Conservation (phyloP, 352 stramenopile species). For the Pythium phragmiticola region DNA sequence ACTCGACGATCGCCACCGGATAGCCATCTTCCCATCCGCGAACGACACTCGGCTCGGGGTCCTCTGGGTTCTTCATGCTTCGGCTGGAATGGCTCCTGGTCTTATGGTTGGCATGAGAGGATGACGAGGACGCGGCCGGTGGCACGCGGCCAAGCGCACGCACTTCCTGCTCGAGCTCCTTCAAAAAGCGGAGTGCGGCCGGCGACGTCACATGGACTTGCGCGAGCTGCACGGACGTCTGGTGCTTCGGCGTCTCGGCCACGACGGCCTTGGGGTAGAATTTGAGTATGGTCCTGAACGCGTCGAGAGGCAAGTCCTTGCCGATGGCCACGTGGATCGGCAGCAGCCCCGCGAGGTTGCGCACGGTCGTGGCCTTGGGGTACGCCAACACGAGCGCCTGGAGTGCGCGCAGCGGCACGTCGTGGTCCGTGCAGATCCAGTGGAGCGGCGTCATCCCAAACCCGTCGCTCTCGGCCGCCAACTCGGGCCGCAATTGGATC, state of each 20-base stretch:
- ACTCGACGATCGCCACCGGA: constrained; percentile 24
- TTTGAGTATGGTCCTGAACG: constrained; percentile 65
- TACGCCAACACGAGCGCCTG: constrained; percentile 54
- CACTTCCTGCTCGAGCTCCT: constrained; percentile 41
- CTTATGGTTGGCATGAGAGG: background rate
- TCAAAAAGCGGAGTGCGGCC: constrained; percentile 34
- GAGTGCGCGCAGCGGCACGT: constrained; percentile 37
- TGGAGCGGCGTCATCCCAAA: constrained; percentile 35
- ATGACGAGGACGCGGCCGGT: background rate
- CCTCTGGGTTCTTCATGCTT: constrained; percentile 27
- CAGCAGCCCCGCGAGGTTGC: constrained; percentile 59
- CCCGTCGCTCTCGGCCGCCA: constrained; percentile 24
- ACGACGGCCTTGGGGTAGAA: constrained; percentile 58
- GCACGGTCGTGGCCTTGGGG: constrained; percentile 34
- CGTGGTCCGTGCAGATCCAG: constrained; percentile 31
- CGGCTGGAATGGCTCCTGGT: constrained; percentile 7
- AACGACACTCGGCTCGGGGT: constrained; percentile 1
- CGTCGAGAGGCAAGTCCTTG: constrained; percentile 56
- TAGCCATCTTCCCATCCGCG: constrained; percentile 22
- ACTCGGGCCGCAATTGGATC: constrained; percentile 22
- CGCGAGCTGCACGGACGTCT: constrained; percentile 43
- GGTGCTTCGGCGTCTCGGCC: constrained; percentile 49
- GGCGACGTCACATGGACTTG: constrained; percentile 35
- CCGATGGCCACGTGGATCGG: constrained; percentile 68
- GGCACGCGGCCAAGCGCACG: constrained; percentile 18